Evolutionary conservation across 208 protist species (phyloP), one percentile per base, ranked within the genome.

Genomic region (Kentomonas sorsogonicus): DNA sequence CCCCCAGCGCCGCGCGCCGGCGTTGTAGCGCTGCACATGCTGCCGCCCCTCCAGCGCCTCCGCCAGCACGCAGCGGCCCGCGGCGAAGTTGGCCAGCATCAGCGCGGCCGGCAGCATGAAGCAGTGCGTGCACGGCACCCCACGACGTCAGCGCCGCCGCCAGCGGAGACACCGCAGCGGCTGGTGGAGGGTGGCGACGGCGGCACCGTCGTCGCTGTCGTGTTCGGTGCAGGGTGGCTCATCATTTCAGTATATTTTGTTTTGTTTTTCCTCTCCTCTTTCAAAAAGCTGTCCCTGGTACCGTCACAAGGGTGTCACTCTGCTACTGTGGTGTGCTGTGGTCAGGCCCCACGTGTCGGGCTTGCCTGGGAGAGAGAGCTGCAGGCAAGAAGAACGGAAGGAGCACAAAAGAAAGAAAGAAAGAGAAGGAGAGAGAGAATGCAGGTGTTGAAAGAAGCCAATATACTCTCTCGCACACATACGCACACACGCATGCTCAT

Each of bases 31-130:
- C 67, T 60, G 29, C 53, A 55, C 18, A n/a, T 79, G 63, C 57
- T 79, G 82, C 5, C 40, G 31, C 0, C 53, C 40, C 1, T 47
- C 63, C 33, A 89, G 46, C 25, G 69, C 62, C 44, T 83, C 77
- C 22, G 69, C 77, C 2, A 89, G 39, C 45, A 83, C 78, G 33
- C 77, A 89, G 16, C 70, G 74, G 18, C 82, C 82, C 64, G 83
- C 64, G 16, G 86, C 66, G 65, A 86, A 89, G 46, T 86, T 86
- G 18, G 57, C 36, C 38, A 72, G 53, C 75, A 89, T 77, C 2
- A 81, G 45, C 22, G 79, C 13, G 9, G 69, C 77, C 18, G 78
- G 78, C 9, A 78, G 56, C n/a, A 67, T 53, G 23, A 89, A n/a
- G 18, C 13, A 65, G 61, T 9, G 39, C 39, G 58, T 89, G 86